Conservation (phyloP, 78 protist species). For the Dictyostelium firmibasis region DNA sequence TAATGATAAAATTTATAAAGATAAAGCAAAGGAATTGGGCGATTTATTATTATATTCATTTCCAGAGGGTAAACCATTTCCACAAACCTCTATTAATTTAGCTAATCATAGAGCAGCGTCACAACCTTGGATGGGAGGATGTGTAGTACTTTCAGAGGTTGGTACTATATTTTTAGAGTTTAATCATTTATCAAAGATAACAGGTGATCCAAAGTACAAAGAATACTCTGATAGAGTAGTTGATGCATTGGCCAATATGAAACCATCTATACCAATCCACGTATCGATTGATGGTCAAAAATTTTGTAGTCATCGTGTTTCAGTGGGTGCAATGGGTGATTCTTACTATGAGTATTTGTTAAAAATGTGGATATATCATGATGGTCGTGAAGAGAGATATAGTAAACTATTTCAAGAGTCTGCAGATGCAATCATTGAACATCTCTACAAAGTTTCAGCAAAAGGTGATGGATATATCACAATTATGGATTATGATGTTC, state of each 20-base stretch:
- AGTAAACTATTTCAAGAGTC: conserved; percentile 67
- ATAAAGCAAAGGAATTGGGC: conserved; percentile 88
- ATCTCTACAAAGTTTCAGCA: not conserved
- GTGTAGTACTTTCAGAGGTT: conserved; percentile 81
- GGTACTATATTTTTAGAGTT: conserved; percentile 92
- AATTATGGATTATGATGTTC: not conserved
- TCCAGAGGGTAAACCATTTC: not conserved
- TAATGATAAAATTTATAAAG: conserved; percentile 60
- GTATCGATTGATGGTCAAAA: not conserved
- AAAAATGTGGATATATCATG: conserved; percentile 67
- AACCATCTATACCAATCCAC: not conserved
- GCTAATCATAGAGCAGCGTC: not conserved
- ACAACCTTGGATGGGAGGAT: conserved; percentile 4
- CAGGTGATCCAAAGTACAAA: conserved; percentile 61
- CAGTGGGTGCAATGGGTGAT: conserved; percentile 86
- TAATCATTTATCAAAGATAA: conserved; percentile 49
- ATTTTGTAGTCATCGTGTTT: conserved; percentile 1
- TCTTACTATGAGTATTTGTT: conserved; percentile 88
- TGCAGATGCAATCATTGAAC: conserved; percentile 20
- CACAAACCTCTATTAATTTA: not conserved
- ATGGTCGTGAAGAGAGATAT: conserved; percentile 2
- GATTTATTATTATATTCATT: conserved; percentile 70
- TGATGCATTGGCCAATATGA: not conserved
- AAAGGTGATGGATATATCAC: not conserved
- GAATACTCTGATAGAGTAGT: not conserved